Conservation (phyloP, 257 asterid species). For the Solanum clarkiae region DNA sequence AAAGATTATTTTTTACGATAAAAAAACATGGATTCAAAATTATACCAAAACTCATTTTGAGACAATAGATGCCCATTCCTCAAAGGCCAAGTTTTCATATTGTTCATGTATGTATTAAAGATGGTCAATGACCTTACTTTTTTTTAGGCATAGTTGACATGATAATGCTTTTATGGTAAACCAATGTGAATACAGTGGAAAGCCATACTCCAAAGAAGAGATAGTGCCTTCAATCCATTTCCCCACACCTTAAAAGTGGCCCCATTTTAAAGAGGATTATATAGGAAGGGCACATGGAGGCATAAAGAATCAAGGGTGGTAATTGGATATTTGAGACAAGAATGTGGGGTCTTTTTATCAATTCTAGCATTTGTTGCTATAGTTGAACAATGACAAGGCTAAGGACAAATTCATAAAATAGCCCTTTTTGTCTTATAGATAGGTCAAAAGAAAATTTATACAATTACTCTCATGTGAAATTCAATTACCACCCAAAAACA, state of each 20-base stretch:
- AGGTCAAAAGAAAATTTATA: not conserved
- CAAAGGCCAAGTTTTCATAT: not conserved
- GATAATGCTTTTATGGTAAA: not conserved
- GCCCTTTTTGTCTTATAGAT: not conserved
- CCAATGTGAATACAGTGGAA: not conserved
- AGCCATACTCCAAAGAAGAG: slow-evolving; percentile 11
- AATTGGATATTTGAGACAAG: slow-evolving; percentile 12
- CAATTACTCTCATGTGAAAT: not conserved
- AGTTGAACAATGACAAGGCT: slow-evolving; percentile 12
- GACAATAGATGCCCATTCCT: slow-evolving; percentile 19
- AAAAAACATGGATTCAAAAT: too few relatives aligned
- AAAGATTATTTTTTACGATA: too few relatives aligned
- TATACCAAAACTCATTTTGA: not conserved
- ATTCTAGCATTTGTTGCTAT: not conserved
- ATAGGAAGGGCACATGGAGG: slow-evolving; percentile 39
- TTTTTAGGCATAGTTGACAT: not conserved
- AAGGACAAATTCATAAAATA: not conserved
- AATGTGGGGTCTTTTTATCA: slow-evolving; percentile 3
- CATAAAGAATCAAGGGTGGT: slow-evolving; percentile 3
- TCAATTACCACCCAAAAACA: not conserved
- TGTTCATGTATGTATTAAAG: slow-evolving; percentile 6
- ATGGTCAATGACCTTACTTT: not conserved
- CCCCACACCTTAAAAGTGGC: slow-evolving; percentile 11
- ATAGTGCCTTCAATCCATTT: slow-evolving; percentile 3
- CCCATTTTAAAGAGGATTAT: slow-evolving; percentile 26